Percentiles rank a stretch among this genome's conserved stretches.
Conservation (phyloP, 1,284 basidiomycete species). For the Ustilago hordei region DNA sequence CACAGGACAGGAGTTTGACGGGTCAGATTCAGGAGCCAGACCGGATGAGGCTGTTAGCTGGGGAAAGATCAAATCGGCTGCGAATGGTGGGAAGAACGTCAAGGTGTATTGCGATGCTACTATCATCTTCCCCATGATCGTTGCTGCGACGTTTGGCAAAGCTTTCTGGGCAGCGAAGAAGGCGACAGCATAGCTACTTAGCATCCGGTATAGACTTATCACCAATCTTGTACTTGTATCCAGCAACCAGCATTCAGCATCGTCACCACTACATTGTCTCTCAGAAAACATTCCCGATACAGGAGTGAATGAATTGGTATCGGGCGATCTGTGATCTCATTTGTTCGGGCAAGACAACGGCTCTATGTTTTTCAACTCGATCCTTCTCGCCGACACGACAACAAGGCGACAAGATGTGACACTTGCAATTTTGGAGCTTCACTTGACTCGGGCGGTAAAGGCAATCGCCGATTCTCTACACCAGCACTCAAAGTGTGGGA, state of each 20-base stretch:
- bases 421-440: too few relatives aligned
- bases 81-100: conserved; percentile 82
- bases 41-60: conserved; percentile 99
- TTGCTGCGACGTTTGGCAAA: conserved; percentile 82
- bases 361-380: background rate
- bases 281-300: too few relatives aligned
- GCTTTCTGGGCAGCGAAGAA: conserved; percentile 37
- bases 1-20: conserved; percentile 98
- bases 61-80: conserved; percentile 89
- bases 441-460: too few relatives aligned
- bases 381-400: too few relatives aligned
- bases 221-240: conserved; percentile 32
- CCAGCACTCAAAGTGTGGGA: too few relatives aligned
- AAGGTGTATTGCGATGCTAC: conserved; percentile 86
- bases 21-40: conserved; percentile 94
- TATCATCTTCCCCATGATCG: conserved; percentile 87
- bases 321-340: too few relatives aligned
- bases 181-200: background rate
- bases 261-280: background rate
- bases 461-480: too few relatives aligned
- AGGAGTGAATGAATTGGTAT: too few relatives aligned
- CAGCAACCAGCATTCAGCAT: background rate
- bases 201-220: background rate
- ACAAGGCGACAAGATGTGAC: too few relatives aligned
- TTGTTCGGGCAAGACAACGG: background rate